Conservation (phyloP, 495 filamentous ascomycete species). For the Aspergillus steynii region DNA sequence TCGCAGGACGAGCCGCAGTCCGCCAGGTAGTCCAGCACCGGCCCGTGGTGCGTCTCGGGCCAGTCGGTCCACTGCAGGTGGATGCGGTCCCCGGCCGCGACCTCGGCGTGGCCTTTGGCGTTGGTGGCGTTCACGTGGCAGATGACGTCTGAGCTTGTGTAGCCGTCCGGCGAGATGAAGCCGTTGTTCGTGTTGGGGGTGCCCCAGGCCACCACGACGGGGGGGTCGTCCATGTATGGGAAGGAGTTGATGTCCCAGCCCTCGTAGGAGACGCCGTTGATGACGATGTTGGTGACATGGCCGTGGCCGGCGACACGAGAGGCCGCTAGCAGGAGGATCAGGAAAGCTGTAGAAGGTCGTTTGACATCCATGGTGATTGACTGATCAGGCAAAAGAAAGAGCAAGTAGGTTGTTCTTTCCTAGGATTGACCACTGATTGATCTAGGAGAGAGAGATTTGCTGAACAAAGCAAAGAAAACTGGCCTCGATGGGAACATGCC, state of each 20-base stretch:
- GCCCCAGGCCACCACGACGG: conserved; percentile 47
- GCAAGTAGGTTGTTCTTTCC: too few relatives aligned
- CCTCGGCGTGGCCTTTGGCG: conserved; percentile 42
- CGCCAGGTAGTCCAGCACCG: conserved; percentile 38
- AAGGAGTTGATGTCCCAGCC: conserved; percentile 14
- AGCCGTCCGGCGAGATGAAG: conserved; percentile 43
- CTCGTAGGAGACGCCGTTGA: conserved; percentile 40
- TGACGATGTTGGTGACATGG: conserved; percentile 47
- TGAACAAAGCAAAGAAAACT: too few relatives aligned
- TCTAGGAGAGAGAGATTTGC: too few relatives aligned
- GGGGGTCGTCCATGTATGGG: conserved; percentile 21
- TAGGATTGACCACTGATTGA: too few relatives aligned
- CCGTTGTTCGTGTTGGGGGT: conserved; percentile 49
- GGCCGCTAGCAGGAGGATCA: conserved; percentile 10
- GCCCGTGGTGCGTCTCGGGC: conserved; percentile 58
- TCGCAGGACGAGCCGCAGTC: conserved; percentile 59
- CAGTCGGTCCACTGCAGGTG: conserved; percentile 56
- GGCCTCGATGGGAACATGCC: too few relatives aligned
- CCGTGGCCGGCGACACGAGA: conserved; percentile 49
- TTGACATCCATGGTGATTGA: too few relatives aligned
- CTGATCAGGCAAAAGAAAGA: too few relatives aligned
- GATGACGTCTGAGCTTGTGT: conserved; percentile 52
- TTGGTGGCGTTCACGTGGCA: conserved; percentile 55
- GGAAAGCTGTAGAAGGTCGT: neutral
- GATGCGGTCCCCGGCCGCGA: conserved; percentile 48